Evolutionary conservation across 2,329 filamentous ascomycete genomes (phyloP).

Genomic region (Diaporthe eres): DNA sequence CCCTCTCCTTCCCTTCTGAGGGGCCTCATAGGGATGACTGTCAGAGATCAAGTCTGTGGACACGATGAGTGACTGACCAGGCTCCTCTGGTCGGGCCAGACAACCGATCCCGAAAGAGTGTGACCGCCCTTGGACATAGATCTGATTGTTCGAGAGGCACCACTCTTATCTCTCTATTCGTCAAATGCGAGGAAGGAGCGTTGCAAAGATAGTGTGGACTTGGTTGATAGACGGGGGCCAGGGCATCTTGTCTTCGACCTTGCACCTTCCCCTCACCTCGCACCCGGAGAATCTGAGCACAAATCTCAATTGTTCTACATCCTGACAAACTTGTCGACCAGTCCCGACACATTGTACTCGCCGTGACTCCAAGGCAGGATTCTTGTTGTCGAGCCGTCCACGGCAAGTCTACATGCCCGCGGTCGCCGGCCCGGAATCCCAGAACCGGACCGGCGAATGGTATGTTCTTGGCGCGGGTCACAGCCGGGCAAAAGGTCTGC

Average conservation of each 20-base stretch:
- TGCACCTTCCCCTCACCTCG: not conserved
- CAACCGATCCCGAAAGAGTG: no score
- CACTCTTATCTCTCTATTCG: not conserved
- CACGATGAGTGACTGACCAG: not conserved
- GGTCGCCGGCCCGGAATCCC: slow-evolving; percentile 23
- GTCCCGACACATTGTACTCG: not conserved
- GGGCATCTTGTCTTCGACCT: slow-evolving; percentile 7
- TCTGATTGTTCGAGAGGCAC: not conserved
- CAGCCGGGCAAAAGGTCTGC: slow-evolving; percentile 20
- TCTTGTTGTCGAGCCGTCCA: not conserved
- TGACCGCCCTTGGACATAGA: not conserved
- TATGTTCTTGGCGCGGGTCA: slow-evolving; percentile 24
- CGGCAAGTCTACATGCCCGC: not conserved
- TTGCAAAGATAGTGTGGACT: not conserved
- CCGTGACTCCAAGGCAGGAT: not conserved
- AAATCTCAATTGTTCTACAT: not conserved
- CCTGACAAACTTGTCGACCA: not conserved
- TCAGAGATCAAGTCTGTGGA: not conserved
- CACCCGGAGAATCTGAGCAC: not conserved
- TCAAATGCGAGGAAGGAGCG: not conserved
- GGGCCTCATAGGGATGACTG: not conserved
- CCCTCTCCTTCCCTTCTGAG: not conserved
- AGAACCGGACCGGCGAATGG: slow-evolving; percentile 36
- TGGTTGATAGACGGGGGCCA: not conserved
- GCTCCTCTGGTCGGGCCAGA: not conserved